A percentile compares a stretch with the other conserved stretches of the same genome.
These are phyloP conservation scores for Moesziomyces parantarcticus DNA, from an alignment of 1,284 basidiomycete species.

Conservation along the genomic window DNA sequence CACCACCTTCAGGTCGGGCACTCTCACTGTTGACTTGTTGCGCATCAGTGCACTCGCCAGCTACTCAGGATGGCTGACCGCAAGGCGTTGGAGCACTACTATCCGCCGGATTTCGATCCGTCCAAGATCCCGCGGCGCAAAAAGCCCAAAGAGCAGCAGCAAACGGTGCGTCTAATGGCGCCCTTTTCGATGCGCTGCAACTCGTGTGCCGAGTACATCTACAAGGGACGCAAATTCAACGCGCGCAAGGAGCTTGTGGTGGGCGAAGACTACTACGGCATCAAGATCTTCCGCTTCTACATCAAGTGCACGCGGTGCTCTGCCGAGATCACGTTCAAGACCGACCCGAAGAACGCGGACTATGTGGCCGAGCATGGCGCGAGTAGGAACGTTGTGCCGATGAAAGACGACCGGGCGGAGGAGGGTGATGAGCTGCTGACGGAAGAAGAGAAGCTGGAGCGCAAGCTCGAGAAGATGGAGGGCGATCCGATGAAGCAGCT, in stretches of 20 bases:
- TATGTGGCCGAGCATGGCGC: slow-evolving; percentile 66
- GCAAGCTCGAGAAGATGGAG: slow-evolving; percentile 69
- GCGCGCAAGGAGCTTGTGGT: slow-evolving; percentile 97
- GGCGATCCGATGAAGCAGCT: slow-evolving; percentile 95
- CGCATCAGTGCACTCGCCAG: not conserved
- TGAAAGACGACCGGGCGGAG: slow-evolving; percentile 30
- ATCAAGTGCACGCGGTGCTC: slow-evolving; percentile 71
- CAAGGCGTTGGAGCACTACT: slow-evolving; percentile 69
- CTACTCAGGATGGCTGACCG: slow-evolving; percentile 67
- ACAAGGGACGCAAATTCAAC: slow-evolving; percentile 98
- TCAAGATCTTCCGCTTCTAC: slow-evolving; percentile 79
- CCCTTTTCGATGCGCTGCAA: slow-evolving; percentile 90
- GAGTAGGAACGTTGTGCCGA: slow-evolving; percentile 63
- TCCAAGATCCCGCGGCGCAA: slow-evolving; percentile 91
- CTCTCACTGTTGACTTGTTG: not conserved
- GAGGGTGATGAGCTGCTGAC: slow-evolving; percentile 39
- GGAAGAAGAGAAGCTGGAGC: slow-evolving; percentile 42
- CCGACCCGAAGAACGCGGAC: slow-evolving; percentile 84
- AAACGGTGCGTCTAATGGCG: slow-evolving; percentile 97
- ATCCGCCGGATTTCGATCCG: slow-evolving; percentile 89
- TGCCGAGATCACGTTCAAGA: slow-evolving; percentile 99
- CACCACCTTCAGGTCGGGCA: not conserved
- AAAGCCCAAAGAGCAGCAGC: slow-evolving; percentile 88
- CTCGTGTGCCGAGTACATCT: slow-evolving; percentile 94
- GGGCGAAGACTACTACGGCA: slow-evolving; percentile 96